These are phyloP conservation scores for Pichia rugopelliculosa DNA, from an alignment of 805 yeast species.

Conservation along the genomic window DNA sequence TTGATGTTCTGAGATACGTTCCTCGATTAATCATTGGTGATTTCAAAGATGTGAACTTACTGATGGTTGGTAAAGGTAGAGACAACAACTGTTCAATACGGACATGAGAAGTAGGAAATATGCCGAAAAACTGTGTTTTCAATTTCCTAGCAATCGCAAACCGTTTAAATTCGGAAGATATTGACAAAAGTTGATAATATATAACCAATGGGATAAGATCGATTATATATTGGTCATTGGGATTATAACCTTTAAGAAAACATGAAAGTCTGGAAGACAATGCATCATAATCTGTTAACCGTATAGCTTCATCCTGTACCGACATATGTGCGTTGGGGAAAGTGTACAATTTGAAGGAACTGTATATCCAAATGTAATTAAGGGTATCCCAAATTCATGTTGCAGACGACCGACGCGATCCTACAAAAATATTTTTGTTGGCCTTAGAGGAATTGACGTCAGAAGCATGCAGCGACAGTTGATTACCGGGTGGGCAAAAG, in stretches of 20 bases:
- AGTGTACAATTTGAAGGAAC: neutral
- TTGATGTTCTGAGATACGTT: slow-evolving; percentile 51
- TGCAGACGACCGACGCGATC: neutral
- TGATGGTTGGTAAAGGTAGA: neutral
- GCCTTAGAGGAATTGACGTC: neutral
- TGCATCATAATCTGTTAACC: slow-evolving; percentile 60
- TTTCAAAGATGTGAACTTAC: slow-evolving; percentile 23
- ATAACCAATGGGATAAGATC: slow-evolving; percentile 30
- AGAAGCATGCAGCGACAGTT: neutral
- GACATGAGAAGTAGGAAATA: slow-evolving; percentile 8
- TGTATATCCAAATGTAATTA: too few relatives aligned
- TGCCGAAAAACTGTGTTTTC: slow-evolving; percentile 31
- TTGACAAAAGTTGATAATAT: slow-evolving; percentile 29
- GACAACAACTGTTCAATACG: neutral
- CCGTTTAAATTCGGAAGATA: slow-evolving; percentile 29
- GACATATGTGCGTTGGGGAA: neutral
- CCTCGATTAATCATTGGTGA: slow-evolving; percentile 67
- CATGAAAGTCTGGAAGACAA: slow-evolving; percentile 56
- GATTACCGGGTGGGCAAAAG: too few relatives aligned
- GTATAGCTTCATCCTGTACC: slow-evolving; percentile 16
- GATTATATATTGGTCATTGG: slow-evolving; percentile 30
- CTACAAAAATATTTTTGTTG: neutral
- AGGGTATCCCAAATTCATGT: neutral
- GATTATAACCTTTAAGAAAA: slow-evolving; percentile 40
- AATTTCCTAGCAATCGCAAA: slow-evolving; percentile 31